A percentile compares a stretch with the other conserved stretches of the same genome.
These are phyloP conservation scores for Psilocybe cubensis DNA, from an alignment of 768 basidiomycete species.

Conservation along the genomic window DNA sequence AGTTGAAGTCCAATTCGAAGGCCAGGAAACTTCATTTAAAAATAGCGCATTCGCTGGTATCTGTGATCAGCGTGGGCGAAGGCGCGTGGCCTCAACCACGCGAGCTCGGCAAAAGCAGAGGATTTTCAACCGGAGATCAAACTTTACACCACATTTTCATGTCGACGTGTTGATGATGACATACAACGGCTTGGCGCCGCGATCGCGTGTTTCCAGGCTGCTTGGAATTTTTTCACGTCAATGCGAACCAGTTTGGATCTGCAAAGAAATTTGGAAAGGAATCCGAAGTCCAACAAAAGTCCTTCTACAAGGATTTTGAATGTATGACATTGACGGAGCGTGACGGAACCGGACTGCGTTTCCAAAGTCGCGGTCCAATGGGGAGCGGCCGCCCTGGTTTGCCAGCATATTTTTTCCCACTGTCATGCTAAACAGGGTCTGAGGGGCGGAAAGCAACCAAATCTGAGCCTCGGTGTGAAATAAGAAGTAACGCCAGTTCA, in stretches of 20 bases:
- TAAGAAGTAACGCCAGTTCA: constrained; percentile 17
- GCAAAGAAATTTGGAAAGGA: not conserved
- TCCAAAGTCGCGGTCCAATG: not conserved
- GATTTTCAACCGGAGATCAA: constrained; percentile 4
- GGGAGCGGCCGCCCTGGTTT: not conserved
- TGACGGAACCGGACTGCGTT: not conserved
- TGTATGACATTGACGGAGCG: no score
- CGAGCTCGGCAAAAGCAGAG: not conserved
- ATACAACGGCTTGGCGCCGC: not conserved
- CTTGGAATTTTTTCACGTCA: not conserved
- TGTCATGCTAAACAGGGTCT: constrained; percentile 7
- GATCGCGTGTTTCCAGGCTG: not conserved
- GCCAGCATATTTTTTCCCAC: constrained; percentile 11
- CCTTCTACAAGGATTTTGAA: not conserved
- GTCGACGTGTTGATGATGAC: not conserved
- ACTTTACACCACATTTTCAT: not conserved
- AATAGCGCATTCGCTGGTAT: no score
- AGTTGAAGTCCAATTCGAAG: no score
- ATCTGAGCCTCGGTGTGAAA: constrained; percentile 20
- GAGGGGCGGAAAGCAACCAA: not conserved
- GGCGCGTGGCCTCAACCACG: not conserved
- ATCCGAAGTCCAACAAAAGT: not conserved
- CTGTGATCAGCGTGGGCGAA: not conserved
- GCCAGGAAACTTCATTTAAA: not conserved
- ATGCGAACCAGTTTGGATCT: not conserved